A percentile compares a stretch with the other conserved stretches of the same genome.
Conservation (phyloP, 208 protist species). For the Sergeia podlipaevii region DNA sequence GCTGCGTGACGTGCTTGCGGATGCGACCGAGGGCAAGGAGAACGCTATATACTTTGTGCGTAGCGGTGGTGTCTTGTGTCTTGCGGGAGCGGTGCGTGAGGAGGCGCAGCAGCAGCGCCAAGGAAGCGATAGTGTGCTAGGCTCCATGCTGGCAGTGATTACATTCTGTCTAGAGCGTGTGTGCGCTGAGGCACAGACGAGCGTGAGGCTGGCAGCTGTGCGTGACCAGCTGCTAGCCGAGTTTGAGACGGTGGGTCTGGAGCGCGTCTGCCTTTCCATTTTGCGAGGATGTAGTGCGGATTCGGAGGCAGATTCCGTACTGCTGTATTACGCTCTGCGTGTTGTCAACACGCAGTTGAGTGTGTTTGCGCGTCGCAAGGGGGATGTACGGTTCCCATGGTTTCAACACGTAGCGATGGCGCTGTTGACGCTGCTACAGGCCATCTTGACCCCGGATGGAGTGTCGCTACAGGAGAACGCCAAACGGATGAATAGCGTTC, state of each 20-base stretch:
- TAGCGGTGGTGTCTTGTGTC: conserved; percentile 36
- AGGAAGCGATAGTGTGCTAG: conserved; percentile 34
- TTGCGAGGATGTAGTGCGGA: conserved; percentile 26
- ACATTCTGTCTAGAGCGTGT: conserved; percentile 59
- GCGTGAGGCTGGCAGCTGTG: conserved; percentile 27
- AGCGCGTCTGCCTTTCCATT: conserved; percentile 66
- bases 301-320: conserved; percentile 53
- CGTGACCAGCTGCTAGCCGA: conserved; percentile 68
- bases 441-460: conserved; percentile 57
- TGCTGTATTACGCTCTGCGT: conserved; percentile 56
- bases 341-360: conserved; percentile 42
- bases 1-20: conserved; percentile 40
- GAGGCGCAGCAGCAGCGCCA: conserved; percentile 43
- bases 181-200: conserved; percentile 20
- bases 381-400: conserved; percentile 40
- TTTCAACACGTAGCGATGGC: conserved; percentile 41
- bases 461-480: conserved; percentile 15
- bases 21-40: conserved; percentile 43
- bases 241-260: conserved; percentile 46
- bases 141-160: conserved; percentile 31
- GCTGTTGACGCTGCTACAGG: conserved; percentile 73
- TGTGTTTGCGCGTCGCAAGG: conserved; percentile 43
- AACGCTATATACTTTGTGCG: conserved; percentile 66
- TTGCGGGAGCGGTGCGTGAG: conserved; percentile 53
- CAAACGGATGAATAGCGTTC: conserved; percentile 21